Evolutionary conservation across 2,329 filamentous ascomycete species (phyloP), one percentile per base, ranked within the genome.

Genomic region (Ophiostoma populinum): DNA sequence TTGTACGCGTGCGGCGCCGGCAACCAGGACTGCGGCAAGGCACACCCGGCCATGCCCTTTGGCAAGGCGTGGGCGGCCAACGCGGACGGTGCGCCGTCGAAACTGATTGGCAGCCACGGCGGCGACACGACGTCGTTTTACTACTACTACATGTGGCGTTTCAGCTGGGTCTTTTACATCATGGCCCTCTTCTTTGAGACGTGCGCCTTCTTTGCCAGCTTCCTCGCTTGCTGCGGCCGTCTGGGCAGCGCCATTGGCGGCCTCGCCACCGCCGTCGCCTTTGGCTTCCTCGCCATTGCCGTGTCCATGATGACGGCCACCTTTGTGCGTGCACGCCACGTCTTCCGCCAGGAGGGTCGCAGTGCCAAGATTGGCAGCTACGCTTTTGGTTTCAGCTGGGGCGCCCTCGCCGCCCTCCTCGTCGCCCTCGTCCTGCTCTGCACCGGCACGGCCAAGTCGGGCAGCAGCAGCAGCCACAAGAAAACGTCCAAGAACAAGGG

Each of bases 151-250:
- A 66, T 90, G 51, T 92, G 83, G 60, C 73, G 87, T 26, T 93
- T 94, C 61, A 79, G 82, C 55, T 95, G 87, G 70, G 82, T 86
- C 24, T 90, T 93, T 56, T 80, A 80, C 60, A 62, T 95, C 38
- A 76, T 95, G 45, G 72, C 75, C 13, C 68, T 94, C 24, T 74
- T 93, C 63, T 90, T 92, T 54, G 70, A 70, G 42, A 64, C 70
- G 32, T 37, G 72, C 18, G 70, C 77, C 42, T 72, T 86, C 51
- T 67, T 83, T 54, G 57, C 65, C 9, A 70, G 74, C 43, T 63
- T 83, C 42, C 55, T 85, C 12, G 76, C 79, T 12, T 73, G 78
- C 49, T 80, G 65, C 55, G 74, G 74, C 22, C 71, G 80, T 37
- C 62, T 85, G 2, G 80, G 76, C 30, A 68, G 77, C 7, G 76